Base-by-base conservation (phyloP, 257 asterid genomes). In the Marsdenia floribunda region DNA sequence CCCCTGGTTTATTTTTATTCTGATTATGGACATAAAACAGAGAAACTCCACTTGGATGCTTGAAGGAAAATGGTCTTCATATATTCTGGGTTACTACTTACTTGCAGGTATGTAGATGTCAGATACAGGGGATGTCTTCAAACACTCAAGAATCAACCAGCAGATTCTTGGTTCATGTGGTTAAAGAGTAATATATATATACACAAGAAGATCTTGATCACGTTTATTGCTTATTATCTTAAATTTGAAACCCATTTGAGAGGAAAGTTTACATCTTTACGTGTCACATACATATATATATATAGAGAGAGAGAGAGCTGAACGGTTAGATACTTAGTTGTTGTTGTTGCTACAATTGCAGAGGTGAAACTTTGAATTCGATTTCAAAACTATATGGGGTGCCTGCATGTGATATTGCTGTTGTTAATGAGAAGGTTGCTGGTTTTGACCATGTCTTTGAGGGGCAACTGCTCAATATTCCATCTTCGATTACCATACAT, bases 341-440 rank as follows among this genome's bases (percentile, higher is more conserved):
- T 29, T 60, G 68, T 19, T 67, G 57, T 76, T 63, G 53, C 24
- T 77, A 69, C 35, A 60, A 33, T 79, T 60, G 82, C 79, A 88
- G 93, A 64, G 90, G 86, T 72, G 91, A 87, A 79, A 80, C 79
- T 33, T 68, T 86, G 83, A 59, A 50, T 80, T 85, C 86, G 6
- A 79, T 88, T 66, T 82, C 93, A 63, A 81, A 83, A 70, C 57
- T 88, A 21, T 85, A 85, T 79, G 81, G 85, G 66, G 83, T 85
- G 72, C 77, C 88, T 59, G 70, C 81, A 74, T 79, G 58, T 80
- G 88, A 86, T 74, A 80, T 85, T 79, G 86, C 84, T 77, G 86
- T 81, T 80, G 84, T 79, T 22, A 82, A 82, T 76, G 75, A 79
- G 83, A 85, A 80, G 22, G 81, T 86, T 65, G 74, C 61, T 76